Evolutionary conservation across 2,329 filamentous ascomycete genomes (phyloP), one percentile per base, ranked within the genome.

Genomic region (Colletotrichum eremochloae): DNA sequence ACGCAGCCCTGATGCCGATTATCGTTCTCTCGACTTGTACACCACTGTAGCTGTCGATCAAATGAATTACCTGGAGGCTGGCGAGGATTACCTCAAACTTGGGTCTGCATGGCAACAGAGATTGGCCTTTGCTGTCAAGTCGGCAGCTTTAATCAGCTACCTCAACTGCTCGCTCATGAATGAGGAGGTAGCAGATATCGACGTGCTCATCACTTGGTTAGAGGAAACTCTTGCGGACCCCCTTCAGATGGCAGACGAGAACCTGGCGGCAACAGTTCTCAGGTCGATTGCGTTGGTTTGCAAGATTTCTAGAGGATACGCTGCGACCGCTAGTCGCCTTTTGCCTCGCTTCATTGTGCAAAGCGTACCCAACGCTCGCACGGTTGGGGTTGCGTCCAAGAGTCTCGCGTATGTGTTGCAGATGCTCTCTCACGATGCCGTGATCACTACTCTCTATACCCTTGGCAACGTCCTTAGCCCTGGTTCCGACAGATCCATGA

Each of bases 401-500:
- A 96, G 93, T 76, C 85, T 99, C 44, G 95, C 95, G 2, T 92
- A 92, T 75, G 91, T 97, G 24, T 85, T 99, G 67, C 92, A 92
- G 76, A 87, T 92, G 77, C 87, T 98, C 15, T 97, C 96, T 1
- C 93, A 97, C 77, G 96, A 99, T 84, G 92, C 95, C 46, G 89
- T 97, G 46, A 98, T 99, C 75, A 97, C 95, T 6, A 98, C 95
- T 1, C 86, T 99, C 12, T 99, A 99, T 82, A 96, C 95, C 0
- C 87, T 99, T n/a, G 96, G 96, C 29, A 99, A 99, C 79, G 93
- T 97, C 5, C 86, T 99, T 18, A 98, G 95, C 76, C 92, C 94
- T 6, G 90, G 89, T 58, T 86, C 87, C 18, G 89, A 89, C 69
- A 83, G 85, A 53, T 85, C 82, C 56, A 83, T 87, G 66, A 84